Evolutionary conservation across 768 basidiomycete genomes (phyloP).

Genomic region (Myochromella boudieri): DNA sequence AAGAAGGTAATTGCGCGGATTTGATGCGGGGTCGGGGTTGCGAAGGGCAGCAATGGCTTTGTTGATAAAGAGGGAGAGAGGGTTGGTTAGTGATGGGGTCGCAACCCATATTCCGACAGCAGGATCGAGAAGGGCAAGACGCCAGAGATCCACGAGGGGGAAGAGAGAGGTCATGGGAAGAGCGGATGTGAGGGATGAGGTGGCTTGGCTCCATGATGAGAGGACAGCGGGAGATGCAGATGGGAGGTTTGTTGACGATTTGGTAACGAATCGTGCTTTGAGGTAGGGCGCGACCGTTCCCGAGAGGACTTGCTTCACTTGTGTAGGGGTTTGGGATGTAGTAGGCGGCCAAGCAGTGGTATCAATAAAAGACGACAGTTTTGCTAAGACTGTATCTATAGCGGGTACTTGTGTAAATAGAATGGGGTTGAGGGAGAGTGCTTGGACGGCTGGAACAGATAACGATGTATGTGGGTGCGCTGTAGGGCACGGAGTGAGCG

Average conservation of each 20-base stretch:
- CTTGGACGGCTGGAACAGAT: conserved; percentile 56
- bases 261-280: conserved; percentile 50
- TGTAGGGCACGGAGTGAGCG: too few species aligned
- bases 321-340: conserved; percentile 25
- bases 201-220: conserved; percentile 49
- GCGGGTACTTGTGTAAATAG: conserved; percentile 72
- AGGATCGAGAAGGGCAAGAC: conserved; percentile 70
- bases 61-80: conserved; percentile 44
- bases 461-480: conserved; percentile 76
- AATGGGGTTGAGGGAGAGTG: conserved; percentile 72
- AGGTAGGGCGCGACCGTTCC: conserved; percentile 61
- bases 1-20: conserved; percentile 57
- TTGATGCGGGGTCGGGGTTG: conserved; percentile 6
- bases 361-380: conserved; percentile 66
- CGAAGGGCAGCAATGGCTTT: conserved; percentile 24
- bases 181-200: conserved; percentile 37
- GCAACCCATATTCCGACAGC: conserved; percentile 53
- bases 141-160: conserved; percentile 82
- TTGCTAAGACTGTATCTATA: conserved; percentile 60
- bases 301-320: conserved; percentile 51
- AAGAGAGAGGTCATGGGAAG: conserved; percentile 64
- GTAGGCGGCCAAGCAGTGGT: conserved; percentile 36
- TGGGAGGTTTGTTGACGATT: conserved; percentile 18
- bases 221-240: conserved; percentile 39
- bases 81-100: conserved; percentile 33